Conservation (phyloP, 75 land plant species). For the Isoetes taiwanensis region DNA sequence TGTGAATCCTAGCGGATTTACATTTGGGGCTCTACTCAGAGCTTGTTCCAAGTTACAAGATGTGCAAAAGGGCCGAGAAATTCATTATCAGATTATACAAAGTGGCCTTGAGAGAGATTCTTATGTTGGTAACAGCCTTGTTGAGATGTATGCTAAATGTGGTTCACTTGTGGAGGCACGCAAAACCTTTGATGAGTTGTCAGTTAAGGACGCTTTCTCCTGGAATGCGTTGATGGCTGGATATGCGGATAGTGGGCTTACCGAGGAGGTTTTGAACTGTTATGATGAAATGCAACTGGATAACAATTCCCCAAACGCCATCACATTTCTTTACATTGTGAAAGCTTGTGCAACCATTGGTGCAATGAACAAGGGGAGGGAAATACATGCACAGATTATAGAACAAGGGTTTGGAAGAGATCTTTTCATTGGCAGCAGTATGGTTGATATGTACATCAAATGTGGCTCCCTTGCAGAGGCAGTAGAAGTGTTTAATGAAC, state of each 20-base stretch:
- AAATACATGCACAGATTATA: conserved; percentile 13
- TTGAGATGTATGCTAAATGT: conserved; percentile 22
- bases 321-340: no score
- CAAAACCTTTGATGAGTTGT: background rate
- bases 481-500: background rate
- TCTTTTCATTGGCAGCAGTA: conserved; percentile 7
- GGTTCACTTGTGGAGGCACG: conserved; percentile 22
- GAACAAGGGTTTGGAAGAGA: conserved; percentile 9
- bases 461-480: conserved; percentile 15
- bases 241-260: background rate
- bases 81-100: conserved; percentile 15
- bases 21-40: conserved; percentile 15
- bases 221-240: background rate
- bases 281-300: no score
- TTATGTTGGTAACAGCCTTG: conserved; percentile 10
- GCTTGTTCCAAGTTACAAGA: conserved; percentile 15
- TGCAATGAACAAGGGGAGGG: conserved; percentile 9
- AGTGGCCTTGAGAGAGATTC: conserved; percentile 9
- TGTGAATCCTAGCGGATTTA: conserved; percentile 9
- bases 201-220: conserved; percentile 6
- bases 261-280: no score
- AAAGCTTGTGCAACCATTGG: no score
- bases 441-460: conserved; percentile 16
- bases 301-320: no score
- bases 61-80: conserved; percentile 13